Base-by-base conservation (phyloP, 192 early-diverging fungal species). In the Backusella mclennaniae region DNA sequence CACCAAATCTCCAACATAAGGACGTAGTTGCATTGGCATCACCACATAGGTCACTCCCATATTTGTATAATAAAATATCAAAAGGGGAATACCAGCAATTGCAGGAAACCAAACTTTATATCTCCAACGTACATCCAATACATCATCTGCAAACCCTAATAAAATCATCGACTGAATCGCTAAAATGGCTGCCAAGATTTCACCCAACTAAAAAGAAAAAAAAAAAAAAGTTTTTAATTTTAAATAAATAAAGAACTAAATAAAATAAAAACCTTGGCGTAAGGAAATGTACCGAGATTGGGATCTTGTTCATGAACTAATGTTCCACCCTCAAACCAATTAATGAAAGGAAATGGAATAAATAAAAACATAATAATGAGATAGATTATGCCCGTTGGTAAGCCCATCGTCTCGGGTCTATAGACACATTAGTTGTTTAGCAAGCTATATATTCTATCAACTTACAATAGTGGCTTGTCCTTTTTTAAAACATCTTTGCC, bases 141-240 rank as follows among this genome's bases (percentile, higher is more conserved):
- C 94, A 80, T 99, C 98, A 83, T 99, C 98, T 23, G 96, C 97
- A 80, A 99, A 99, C 9, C 98, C 98, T 56, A 99, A 86, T 52
- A 99, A 93, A 15, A 97, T 92, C 98, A 99, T 99, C 69, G 93
- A 94, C 76, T 97, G 94, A 63, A 99, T 86, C 31, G 96, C 92
- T 15, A 99, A 82, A 2, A 99, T 78, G 6, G 95, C 96, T 6
- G 96, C 94, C 35, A 99, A 80, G 38, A 95, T 93, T 84, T 97
- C 95, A n/a, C 93, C 95, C 35, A 99, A 87, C 89, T 96, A 83
- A 26, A 26, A 26, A 26, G 0, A 26, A 31, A 41, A 38, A 15
- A 70, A 66, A 31, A 41, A 38, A 15, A 70, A 66, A 14, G 74
- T 17, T 12, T 23, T 70, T 23, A 15, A 1, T 67, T n/a, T n/a